A percentile compares a stretch with the other conserved stretches of the same genome.
Evolutionary conservation across 345 rosid genomes (phyloP).

Genomic region (Excoecaria agallocha): DNA sequence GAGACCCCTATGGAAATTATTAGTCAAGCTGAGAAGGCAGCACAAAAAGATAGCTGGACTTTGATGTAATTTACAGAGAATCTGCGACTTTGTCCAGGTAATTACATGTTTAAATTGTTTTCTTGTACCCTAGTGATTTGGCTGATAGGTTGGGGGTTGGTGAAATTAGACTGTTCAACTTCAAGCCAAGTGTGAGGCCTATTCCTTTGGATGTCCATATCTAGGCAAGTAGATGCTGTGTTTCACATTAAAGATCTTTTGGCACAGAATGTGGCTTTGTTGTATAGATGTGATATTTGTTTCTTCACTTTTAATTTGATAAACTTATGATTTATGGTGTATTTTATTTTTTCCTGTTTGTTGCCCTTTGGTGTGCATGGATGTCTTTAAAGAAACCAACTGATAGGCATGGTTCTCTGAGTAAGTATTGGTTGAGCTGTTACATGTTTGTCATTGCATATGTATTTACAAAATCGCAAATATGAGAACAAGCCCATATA

Average conservation of each 20-base stretch:
- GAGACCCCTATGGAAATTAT: too few species aligned
- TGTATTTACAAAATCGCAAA: too few species aligned
- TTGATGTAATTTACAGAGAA: too few species aligned
- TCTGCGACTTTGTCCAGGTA: too few species aligned
- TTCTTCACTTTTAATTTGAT: background rate
- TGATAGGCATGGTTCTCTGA: background rate
- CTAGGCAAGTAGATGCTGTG: constrained; percentile 60
- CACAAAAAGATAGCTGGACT: too few species aligned
- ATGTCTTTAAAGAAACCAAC: background rate
- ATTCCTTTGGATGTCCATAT: constrained; percentile 98
- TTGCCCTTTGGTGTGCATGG: too few species aligned
- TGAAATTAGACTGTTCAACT: too few species aligned
- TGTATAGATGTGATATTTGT: background rate
- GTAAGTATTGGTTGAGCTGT: background rate
- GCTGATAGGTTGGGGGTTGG: too few species aligned
- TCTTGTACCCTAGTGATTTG: too few species aligned
- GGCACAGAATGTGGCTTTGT: background rate
- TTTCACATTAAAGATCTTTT: constrained; percentile 10
- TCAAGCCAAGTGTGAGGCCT: constrained; percentile 97
- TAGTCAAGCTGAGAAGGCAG: too few species aligned
- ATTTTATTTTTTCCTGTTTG: background rate
- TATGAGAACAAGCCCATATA: background rate
- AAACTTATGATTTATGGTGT: background rate
- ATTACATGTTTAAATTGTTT: too few species aligned
- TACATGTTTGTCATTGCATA: too few species aligned